Percentiles rank a stretch among this genome's conserved stretches.
Conservation (phyloP, 352 stramenopile genomes). For the Thraustotheca clavata region DNA sequence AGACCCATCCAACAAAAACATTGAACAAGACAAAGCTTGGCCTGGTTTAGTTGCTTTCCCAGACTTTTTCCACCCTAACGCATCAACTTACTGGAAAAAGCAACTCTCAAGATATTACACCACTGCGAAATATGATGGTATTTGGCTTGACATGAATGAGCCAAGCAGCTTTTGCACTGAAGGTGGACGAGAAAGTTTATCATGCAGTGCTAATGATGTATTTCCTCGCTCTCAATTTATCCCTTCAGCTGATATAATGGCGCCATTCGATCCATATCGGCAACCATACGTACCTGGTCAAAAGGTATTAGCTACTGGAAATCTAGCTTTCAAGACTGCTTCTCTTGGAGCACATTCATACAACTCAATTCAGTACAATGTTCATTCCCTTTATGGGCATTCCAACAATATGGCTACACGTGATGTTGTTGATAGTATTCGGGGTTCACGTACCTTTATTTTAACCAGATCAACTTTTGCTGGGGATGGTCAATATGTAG, state of each 20-base stretch:
- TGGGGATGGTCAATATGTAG: constrained; percentile 45
- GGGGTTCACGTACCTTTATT: constrained; percentile 52
- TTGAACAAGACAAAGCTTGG: constrained; percentile 58
- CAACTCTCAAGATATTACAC: constrained; percentile 54
- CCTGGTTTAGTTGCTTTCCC: constrained; percentile 63
- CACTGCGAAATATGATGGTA: constrained; percentile 57
- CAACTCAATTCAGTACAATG: constrained; percentile 74
- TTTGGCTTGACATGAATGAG: constrained; percentile 84
- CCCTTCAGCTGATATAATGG: constrained; percentile 55
- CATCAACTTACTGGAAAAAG: constrained; percentile 51
- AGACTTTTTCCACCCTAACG: constrained; percentile 78
- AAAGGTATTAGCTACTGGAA: constrained; percentile 35
- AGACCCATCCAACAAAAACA: constrained; percentile 45
- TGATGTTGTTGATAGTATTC: constrained; percentile 35
- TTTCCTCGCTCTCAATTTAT: constrained; percentile 34
- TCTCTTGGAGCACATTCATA: constrained; percentile 62
- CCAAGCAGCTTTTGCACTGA: constrained; percentile 50
- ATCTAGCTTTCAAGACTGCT: constrained; percentile 69
- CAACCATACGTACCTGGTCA: constrained; percentile 67
- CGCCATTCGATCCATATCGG: constrained; percentile 74
- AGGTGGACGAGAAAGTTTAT: constrained; percentile 30
- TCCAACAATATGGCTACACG: constrained; percentile 46
- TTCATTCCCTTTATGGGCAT: constrained; percentile 79
- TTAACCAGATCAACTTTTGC: constrained; percentile 64
- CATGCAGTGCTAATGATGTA: constrained; percentile 24